Evolutionary conservation across 164 flowering plant species (phyloP), one percentile per base, ranked within the genome.

Genomic region (Echeveria elegans): DNA sequence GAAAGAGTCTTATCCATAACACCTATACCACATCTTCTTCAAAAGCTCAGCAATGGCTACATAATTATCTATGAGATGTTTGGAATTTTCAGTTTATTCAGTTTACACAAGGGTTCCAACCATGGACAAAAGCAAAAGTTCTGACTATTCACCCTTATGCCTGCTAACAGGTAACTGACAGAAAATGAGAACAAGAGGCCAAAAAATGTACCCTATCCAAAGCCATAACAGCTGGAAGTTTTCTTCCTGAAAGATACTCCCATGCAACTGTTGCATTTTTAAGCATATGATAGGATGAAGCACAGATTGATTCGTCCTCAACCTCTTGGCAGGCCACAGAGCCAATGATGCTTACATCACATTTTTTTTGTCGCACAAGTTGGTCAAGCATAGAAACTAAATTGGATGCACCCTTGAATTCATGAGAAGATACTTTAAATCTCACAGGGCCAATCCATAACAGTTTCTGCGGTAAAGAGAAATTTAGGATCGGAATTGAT

Each of bases 401-500:
- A 47, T 73, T 75, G 59, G 82, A 77, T 66, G 80, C 69, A 67
- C 88, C 90, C 56, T 21, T 56, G 24, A 63, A 48, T 59, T 68
- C 52, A 34, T 63, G 71, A 72, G 60, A 40, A 60, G 82, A 70
- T 11, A 63, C 64, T 62, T 58, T 75, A 69, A 85, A 83, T 65
- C 80, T 80, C 68, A 82, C 79, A 0, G 90, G 86, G 66, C 98
- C 98, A 76, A 87, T 83, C 90, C 96, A 89, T 69, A 82, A 21
- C 31, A 88, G 72, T 77, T 85, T 87, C 96, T 92, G 87, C 15
- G 69, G 66, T 14, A 40, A n/a, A 43, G 9, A 32, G n/a, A n/a
- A 30, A 63, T 34, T 32, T 8, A 23, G 43, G 6, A 34, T 7
- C 18, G 41, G 41, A 63, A 61, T 32, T 23, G 32, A 32, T 31